These are phyloP conservation scores for Candida takata DNA, from an alignment of 805 yeast species.

Conservation along the genomic window DNA sequence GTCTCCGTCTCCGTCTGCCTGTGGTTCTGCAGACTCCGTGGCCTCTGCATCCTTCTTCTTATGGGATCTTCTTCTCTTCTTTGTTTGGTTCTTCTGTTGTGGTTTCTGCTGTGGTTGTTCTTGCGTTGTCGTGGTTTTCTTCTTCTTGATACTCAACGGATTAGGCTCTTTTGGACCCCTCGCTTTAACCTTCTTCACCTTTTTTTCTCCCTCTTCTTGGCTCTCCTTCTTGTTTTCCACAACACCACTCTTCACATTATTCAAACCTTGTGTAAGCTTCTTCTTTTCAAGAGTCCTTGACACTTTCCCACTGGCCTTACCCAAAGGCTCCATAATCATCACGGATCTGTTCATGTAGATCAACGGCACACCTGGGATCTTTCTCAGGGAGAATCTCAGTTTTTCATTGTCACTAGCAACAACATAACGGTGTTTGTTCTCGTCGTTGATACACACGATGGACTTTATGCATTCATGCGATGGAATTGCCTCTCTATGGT, in stretches of 20 bases:
- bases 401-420: constrained; percentile 78
- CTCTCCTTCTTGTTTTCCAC: constrained; percentile 19
- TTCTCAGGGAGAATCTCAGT: constrained; percentile 61
- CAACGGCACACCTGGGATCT: constrained; percentile 84
- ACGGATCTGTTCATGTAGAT: constrained; percentile 85
- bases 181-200: constrained; percentile 30
- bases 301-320: constrained; percentile 54
- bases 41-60: constrained; percentile 3
- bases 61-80: constrained; percentile 19
- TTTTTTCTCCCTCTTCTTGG: constrained; percentile 18
- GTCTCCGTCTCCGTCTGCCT: too few species aligned
- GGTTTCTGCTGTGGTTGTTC: constrained; percentile 13
- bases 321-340: constrained; percentile 92
- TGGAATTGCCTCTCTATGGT: constrained; percentile 60
- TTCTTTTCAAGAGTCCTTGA: constrained; percentile 48
- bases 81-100: constrained; percentile 10
- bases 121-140: constrained; percentile 31
- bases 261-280: constrained; percentile 75
- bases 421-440: constrained; percentile 84
- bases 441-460: constrained; percentile 62
- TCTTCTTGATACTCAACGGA: constrained; percentile 84
- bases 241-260: constrained; percentile 32
- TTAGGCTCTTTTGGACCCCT: constrained; percentile 80
- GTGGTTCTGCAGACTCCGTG: too few species aligned
- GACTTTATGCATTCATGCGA: constrained; percentile 73